These are phyloP conservation scores for Fusarium proliferatum DNA, from an alignment of 2,329 filamentous ascomycete species.

Conservation along the genomic window DNA sequence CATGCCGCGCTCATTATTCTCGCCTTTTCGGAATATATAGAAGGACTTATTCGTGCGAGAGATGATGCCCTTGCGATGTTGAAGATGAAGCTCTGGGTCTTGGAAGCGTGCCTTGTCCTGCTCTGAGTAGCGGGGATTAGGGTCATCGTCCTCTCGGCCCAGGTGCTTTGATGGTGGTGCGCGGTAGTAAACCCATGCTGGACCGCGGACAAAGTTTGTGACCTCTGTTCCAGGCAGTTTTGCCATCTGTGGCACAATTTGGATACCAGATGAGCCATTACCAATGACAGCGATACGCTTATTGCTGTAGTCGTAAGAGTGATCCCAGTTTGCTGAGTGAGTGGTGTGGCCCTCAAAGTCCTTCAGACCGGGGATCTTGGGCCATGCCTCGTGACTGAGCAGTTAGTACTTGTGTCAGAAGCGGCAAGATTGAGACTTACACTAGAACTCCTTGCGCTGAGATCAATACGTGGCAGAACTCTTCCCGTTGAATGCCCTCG, in stretches of 20 bases:
- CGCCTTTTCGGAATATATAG: constrained; percentile 47
- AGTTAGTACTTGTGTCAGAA: not conserved
- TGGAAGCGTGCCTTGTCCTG: constrained; percentile 62
- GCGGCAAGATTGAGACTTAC: not conserved
- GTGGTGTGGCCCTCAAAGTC: constrained; percentile 36
- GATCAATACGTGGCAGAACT: constrained; percentile 38
- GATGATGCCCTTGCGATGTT: constrained; percentile 56
- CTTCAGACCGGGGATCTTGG: constrained; percentile 31
- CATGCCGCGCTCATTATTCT: constrained; percentile 39
- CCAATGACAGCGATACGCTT: constrained; percentile 40
- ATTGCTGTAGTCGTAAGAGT: constrained; percentile 33
- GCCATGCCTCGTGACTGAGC: constrained; percentile 35
- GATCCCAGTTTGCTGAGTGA: constrained; percentile 37
- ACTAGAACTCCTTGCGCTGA: constrained; percentile 40
- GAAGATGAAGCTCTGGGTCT: constrained; percentile 63
- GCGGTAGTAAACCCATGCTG: constrained; percentile 51
- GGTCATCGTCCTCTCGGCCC: constrained; percentile 44
- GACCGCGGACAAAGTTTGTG: constrained; percentile 49
- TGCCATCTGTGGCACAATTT: constrained; percentile 39
- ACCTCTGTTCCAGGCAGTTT: constrained; percentile 47
- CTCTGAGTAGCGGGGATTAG: constrained; percentile 45
- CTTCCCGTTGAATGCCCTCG: constrained; percentile 19
- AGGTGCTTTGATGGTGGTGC: constrained; percentile 48
- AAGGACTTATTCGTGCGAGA: constrained; percentile 48
- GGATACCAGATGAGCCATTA: constrained; percentile 37